Evolutionary conservation across 768 basidiomycete genomes (phyloP), one percentile per base, ranked within the genome.

Genomic region (Termitomyces titanicus): DNA sequence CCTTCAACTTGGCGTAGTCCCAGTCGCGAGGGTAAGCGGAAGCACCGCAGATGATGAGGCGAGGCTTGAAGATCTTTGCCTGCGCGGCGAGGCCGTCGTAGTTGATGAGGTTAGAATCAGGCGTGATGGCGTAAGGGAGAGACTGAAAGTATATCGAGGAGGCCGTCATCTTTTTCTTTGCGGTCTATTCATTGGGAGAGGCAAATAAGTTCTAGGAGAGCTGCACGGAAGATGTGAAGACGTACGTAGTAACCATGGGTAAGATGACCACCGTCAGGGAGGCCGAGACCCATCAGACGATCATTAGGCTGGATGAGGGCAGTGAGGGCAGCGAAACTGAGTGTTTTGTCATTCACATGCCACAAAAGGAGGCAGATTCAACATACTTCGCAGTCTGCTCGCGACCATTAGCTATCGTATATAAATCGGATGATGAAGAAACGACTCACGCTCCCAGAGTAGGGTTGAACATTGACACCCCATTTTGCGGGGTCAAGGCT

Each of bases 101-200:
- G 78, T 98, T 95, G 63, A 99, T 84, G 61, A 96, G 80, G 68
- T 97, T 88, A 53, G 88, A 90, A 42, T 84, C 74, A 46, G 89
- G 86, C 66, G 87, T 82, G 55, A 95, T 86, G 46, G 81, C 85
- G 65, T 98, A 99, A 44, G 97, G 96, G 68, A 97, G 80, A 35
- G 97, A 97, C 70, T 98, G 95, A 89, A 98, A 99, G 80, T 98
- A 98, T 77, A 99, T 98, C 18, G 97, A 98, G 22, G 96, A 98
- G 34, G 97, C 93, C 33, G 97, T 98, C 87, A 99, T 98, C 76
- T 99, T 98, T 81, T 98, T 97, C 79, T 98, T 98, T 56, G 94
- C 92, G 54, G 94, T 96, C 90, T 92, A 63, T 38, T 47, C 4
- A 25, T 29, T 29, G 13, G 10, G 9, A 51, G n/a, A 4, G n/a